phyloP scores from a whole-genome alignment of 2,329 filamentous ascomycete species.

The Hawksworthiomyces lignivorus region DNA sequence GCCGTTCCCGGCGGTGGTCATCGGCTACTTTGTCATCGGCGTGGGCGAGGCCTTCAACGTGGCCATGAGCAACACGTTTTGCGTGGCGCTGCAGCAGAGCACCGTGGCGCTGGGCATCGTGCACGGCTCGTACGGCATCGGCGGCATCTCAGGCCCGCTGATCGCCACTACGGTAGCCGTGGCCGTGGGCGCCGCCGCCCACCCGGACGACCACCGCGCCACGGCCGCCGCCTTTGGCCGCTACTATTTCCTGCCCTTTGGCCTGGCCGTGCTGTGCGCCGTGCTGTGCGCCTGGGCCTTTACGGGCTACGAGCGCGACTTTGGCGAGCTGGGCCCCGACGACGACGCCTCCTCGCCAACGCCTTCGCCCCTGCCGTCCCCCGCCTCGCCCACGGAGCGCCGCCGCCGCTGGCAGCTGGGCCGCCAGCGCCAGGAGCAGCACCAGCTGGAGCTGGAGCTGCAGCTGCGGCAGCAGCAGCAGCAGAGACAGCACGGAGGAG shows the following conservation, averaged over 20 bases:
- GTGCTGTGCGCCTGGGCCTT: conserved; percentile 59
- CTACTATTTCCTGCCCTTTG: conserved; percentile 64
- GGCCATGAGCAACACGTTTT: conserved; percentile 48
- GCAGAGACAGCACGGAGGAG: no score
- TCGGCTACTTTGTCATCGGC: conserved; percentile 62
- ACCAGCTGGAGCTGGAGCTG: no score
- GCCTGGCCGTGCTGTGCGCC: conserved; percentile 49
- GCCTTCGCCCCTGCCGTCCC: conserved; percentile 26
- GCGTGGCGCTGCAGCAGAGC: conserved; percentile 30
- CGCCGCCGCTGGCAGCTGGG: not conserved
- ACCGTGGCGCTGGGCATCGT: conserved; percentile 52
- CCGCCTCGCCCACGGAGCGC: not conserved
- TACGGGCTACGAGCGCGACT: conserved; percentile 59
- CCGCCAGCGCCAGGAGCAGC: conserved; percentile 14
- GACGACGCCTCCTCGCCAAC: not conserved
- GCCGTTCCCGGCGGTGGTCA: conserved; percentile 61
- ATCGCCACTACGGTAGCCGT: conserved; percentile 68
- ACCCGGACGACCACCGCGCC: conserved; percentile 6
- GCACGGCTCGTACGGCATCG: conserved; percentile 62
- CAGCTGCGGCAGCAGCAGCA: not conserved
- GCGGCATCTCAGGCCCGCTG: conserved; percentile 60
- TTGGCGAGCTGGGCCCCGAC: conserved; percentile 5
- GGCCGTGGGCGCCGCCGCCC: conserved; percentile 31
- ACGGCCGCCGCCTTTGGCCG: conserved; percentile 27
- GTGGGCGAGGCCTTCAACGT: conserved; percentile 49